Base-by-base conservation (phyloP, 441 rosid species). In the Arabidopsis lyrata region DNA sequence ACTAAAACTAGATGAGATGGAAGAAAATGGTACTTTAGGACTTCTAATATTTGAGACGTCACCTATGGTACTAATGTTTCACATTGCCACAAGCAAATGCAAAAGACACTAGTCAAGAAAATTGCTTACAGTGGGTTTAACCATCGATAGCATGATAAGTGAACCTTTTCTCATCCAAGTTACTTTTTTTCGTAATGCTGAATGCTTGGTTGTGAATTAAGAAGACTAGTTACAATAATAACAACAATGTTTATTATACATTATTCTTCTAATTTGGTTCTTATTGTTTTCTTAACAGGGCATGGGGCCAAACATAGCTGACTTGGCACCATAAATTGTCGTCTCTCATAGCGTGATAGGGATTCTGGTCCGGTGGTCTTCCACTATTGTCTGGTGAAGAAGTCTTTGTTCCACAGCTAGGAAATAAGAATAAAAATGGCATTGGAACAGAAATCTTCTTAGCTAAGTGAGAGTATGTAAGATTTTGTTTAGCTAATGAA, bases 251-350 rank as follows among this genome's bases (percentile, higher is more conserved):
- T 18, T 18, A 18, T 18, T 18, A 18, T 18, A 18, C 20, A 18
- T 18, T 0, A 18, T 38, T 50, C 44, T 15, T 70, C 68, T 64
- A 12, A 56, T 56, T 24, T 36, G 18, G 41, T 31, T 62, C 0
- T 8, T 29, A 48, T 64, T 65, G 50, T 49, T 39, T 57, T 70
- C 50, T 65, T 22, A 64, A 77, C 76, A 70, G 80, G 72, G 67
- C 76, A 50, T 77, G 80, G 76, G 72, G 76, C 14, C 80, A 77
- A 70, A 77, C 80, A 22, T 77, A 77, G 76, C 72, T 41, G 63
- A 48, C 9, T 45, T 63, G 14, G 55, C 39, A 64, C 41, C 60
- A 63, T 48, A 56, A 70, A 49, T 31, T 15, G 47, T 18, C 38
- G 52, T 13, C 15, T 55, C 27, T 32, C 70, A 38, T n/a, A 64